Percentiles rank a stretch among this genome's conserved stretches.
Conservation (phyloP, 176 grass and related monocot species). For the Ensete glaucum region DNA sequence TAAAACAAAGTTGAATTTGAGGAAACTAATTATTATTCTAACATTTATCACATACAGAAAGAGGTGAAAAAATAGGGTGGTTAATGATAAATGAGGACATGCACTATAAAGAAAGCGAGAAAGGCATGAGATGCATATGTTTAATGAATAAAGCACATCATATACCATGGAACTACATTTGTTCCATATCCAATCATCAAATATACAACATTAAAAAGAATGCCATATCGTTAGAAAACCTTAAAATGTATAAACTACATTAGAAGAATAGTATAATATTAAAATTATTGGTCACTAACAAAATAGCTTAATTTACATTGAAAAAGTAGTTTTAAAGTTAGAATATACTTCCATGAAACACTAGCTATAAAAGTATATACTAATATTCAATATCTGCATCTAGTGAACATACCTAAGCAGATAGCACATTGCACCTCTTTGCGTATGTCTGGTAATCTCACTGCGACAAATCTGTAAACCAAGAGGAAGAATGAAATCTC, state of each 20-base stretch:
- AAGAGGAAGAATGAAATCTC: background rate
- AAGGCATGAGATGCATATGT: too few relatives aligned
- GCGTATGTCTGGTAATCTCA: conserved; percentile 8
- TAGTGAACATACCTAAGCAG: background rate
- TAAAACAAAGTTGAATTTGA: background rate
- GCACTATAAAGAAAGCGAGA: too few relatives aligned
- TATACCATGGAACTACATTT: too few relatives aligned
- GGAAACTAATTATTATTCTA: background rate
- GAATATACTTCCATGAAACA: background rate
- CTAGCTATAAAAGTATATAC: background rate
- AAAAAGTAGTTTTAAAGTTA: background rate
- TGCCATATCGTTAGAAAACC: background rate
- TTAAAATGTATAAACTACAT: background rate
- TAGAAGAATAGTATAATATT: background rate
- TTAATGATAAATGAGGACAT: too few relatives aligned
- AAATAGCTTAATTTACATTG: background rate
- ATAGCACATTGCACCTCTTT: conserved; percentile 10
- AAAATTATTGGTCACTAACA: background rate
- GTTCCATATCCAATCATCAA: background rate
- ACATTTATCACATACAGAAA: background rate
- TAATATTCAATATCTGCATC: background rate
- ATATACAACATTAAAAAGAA: background rate
- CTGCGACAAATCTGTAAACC: conserved; percentile 2
- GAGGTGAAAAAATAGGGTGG: background rate
- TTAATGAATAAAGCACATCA: too few relatives aligned